These are phyloP conservation scores for Nothophaeocryptopus gaeumannii DNA, from an alignment of 2,329 filamentous ascomycete genomes.

Conservation along the genomic window DNA sequence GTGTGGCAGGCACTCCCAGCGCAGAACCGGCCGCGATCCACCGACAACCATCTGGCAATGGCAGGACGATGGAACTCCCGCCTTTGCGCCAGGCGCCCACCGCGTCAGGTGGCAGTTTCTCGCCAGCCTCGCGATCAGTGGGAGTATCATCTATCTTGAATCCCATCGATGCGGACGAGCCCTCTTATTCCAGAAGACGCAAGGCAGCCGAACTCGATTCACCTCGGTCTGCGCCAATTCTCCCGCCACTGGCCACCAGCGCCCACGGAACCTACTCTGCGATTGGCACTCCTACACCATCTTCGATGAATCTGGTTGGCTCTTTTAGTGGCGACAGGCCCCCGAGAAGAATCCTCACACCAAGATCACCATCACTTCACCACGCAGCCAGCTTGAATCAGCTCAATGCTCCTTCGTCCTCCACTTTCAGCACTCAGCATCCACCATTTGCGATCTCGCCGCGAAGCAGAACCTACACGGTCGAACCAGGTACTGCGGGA, in stretches of 20 bases:
- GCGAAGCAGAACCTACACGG: constrained; percentile 41
- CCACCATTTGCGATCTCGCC: constrained; percentile 47
- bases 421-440: constrained; percentile 49
- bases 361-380: constrained; percentile 53
- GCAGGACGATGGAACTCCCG: constrained; percentile 30
- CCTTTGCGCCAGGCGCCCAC: constrained; percentile 28
- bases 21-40: constrained; percentile 13
- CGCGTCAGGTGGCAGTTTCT: constrained; percentile 20
- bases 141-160: constrained; percentile 49
- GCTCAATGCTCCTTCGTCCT: constrained; percentile 42
- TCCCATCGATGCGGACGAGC: constrained; percentile 37
- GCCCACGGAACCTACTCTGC: constrained; percentile 8
- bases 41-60: constrained; percentile 18
- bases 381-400: constrained; percentile 52
- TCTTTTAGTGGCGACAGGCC: constrained; percentile 11
- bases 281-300: constrained; percentile 26
- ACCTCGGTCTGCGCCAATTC: constrained; percentile 35
- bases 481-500: constrained; percentile 45
- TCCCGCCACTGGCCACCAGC: constrained; percentile 31
- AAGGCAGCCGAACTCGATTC: constrained; percentile 47
- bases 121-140: constrained; percentile 35
- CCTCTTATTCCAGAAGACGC: constrained; percentile 37
- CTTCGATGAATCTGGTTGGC: constrained; percentile 13
- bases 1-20: constrained; percentile 9
- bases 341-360: constrained; percentile 53